Base-by-base conservation (phyloP, 106 monocot species). In the Apostasia shenzhenica region DNA sequence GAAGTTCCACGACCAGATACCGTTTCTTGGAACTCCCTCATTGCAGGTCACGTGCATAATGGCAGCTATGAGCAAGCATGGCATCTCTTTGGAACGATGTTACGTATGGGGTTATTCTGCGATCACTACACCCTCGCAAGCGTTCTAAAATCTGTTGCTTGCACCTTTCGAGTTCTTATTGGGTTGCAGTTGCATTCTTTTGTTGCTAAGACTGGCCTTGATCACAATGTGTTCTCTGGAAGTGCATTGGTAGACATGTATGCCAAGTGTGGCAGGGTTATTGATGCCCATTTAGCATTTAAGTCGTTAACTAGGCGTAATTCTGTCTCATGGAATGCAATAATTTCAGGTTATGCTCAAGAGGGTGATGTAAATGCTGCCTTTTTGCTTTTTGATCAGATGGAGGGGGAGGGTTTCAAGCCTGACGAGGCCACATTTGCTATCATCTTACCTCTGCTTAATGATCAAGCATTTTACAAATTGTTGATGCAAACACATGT, bases 381-480 rank as follows among this genome's bases (percentile, higher is more conserved):
- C 5, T 60, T 84, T 42, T 14, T 13, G 14, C 41, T 86, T 66
- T 83, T 86, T 53, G 9, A 14, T 57, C 37, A 39, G 58, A 86
- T 89, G 89, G 85, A 79, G 76, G 69, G 68, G 41, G 72, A 68
- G n/a, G 84, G 65, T 0, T 42, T 76, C 11, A 45, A 12, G 38
- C 86, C 80, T 0, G 84, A 94, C 40, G 82, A 86, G 61, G 86
- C 79, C 0, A 86, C 86, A 0, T 94, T 94, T 72, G 83, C 93
- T 9, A 72, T 75, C 64, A 42, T 93, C 8, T 75, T 93, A 37
- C 61, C 86, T 6, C 51, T 88, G 54, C 41, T 83, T 0, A 74
- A 85, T 14, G 59, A 73, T 3, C 45, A 54, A 5, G n/a, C 26
- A 3, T 77, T 26, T 14, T 64, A 45, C 45, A 70, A 14, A 12